A percentile compares a stretch with the other conserved stretches of the same genome.
phyloP scores from a whole-genome alignment of 331 rosid species.

The Rhamnella rubrinervis region DNA sequence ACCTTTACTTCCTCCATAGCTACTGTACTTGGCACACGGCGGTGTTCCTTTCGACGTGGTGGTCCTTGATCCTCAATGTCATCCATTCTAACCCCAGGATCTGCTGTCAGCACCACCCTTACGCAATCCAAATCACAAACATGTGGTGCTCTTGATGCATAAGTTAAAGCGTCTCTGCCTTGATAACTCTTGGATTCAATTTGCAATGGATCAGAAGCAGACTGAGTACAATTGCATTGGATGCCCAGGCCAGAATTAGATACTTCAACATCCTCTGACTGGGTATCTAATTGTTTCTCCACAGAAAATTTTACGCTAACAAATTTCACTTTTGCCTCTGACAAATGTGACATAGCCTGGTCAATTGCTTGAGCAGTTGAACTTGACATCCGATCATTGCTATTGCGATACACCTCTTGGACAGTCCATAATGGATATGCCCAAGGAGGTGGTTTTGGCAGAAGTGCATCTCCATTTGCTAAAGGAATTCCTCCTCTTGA shows the following conservation, averaged over 20 bases:
- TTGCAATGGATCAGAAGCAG: constrained; percentile 25
- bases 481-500: constrained; percentile 94
- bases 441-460: constrained; percentile 97
- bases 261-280: constrained; percentile 40
- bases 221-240: constrained; percentile 9
- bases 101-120: constrained; percentile 71
- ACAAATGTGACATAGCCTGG: constrained; percentile 81
- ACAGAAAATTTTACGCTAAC: constrained; percentile 57
- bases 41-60: constrained; percentile 80
- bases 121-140: constrained; percentile 77
- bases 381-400: constrained; percentile 91
- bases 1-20: constrained; percentile 98
- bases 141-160: constrained; percentile 34
- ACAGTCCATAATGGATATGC: constrained; percentile 92
- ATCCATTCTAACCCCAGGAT: constrained; percentile 78
- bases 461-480: constrained; percentile 87
- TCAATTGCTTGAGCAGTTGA: constrained; percentile 96
- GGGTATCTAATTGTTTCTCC: constrained; percentile 45
- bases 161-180: constrained; percentile 25
- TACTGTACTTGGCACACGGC: constrained; percentile 91
- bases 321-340: constrained; percentile 66
- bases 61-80: constrained; percentile 78
- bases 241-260: constrained; percentile 21
- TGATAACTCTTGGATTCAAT: constrained; percentile 24
- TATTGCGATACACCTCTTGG: constrained; percentile 91